These are phyloP conservation scores for Cryptococcus sp. DNA, from an alignment of 1,284 basidiomycete genomes.

Conservation along the genomic window DNA sequence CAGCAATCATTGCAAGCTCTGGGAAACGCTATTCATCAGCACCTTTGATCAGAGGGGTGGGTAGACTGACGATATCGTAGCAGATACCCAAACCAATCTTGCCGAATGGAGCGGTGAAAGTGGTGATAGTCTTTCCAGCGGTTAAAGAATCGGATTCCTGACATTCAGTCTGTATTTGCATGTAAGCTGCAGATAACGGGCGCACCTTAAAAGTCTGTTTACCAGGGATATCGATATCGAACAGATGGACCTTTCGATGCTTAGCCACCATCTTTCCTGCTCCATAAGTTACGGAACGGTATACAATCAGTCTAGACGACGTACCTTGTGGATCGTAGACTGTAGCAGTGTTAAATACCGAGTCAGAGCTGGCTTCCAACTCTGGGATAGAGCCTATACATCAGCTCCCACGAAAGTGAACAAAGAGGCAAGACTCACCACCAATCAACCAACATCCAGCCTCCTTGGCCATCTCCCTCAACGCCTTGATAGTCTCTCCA, in stretches of 20 bases:
- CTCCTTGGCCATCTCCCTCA: constrained; percentile 77
- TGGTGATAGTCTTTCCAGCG: constrained; percentile 69
- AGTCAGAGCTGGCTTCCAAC: constrained; percentile 58
- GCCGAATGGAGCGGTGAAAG: constrained; percentile 72
- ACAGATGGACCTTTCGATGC: constrained; percentile 93
- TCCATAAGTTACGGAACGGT: no score
- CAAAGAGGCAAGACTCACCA: constrained; percentile 54
- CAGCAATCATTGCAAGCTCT: constrained; percentile 86
- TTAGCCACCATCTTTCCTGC: constrained; percentile 65
- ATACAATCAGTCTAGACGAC: constrained; percentile 9
- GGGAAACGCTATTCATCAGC: constrained; percentile 65
- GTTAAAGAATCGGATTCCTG: constrained; percentile 92
- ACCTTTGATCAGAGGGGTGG: not conserved
- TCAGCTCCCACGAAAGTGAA: not conserved
- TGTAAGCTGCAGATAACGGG: not conserved
- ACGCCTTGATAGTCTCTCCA: constrained; percentile 70
- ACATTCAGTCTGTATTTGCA: constrained; percentile 2
- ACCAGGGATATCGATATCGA: constrained; percentile 97
- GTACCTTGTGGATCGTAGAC: constrained; percentile 81
- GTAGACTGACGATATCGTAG: constrained; percentile 50
- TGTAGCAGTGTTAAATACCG: constrained; percentile 88
- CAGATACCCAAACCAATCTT: constrained; percentile 50
- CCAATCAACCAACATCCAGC: constrained; percentile 85
- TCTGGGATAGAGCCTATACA: constrained; percentile 81
- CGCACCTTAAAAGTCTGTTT: constrained; percentile 90